phyloP scores from a whole-genome alignment of 2,329 filamentous ascomycete genomes.

The Colletotrichum lentis region DNA sequence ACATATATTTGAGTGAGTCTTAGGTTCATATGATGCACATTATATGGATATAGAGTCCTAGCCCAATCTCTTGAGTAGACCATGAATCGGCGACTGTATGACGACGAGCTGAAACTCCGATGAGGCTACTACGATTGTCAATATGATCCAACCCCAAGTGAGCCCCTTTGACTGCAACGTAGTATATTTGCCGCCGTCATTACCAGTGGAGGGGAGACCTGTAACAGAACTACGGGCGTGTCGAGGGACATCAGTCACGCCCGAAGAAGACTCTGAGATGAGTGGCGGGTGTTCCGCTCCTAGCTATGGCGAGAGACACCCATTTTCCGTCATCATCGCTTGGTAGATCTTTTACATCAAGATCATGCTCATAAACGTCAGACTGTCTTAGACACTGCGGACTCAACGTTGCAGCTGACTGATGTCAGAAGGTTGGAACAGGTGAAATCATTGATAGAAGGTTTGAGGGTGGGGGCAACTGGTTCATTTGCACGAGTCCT shows the following conservation, averaged over 20 bases:
- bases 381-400: slow-evolving; percentile 27
- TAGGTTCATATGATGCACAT: too few species aligned
- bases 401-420: slow-evolving; percentile 15
- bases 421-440: slow-evolving; percentile 4
- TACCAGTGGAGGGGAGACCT: background rate
- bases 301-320: background rate
- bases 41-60: too few species aligned
- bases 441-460: background rate
- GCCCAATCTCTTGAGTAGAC: background rate
- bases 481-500: background rate
- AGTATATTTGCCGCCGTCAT: background rate
- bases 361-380: slow-evolving; percentile 14
- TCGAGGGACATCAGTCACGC: background rate
- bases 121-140: background rate
- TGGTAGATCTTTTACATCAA: background rate
- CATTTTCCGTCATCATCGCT: background rate
- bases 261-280: background rate
- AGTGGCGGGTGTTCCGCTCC: background rate
- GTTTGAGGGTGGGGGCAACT: background rate
- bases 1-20: background rate
- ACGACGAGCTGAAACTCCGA: background rate
- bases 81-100: background rate
- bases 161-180: background rate
- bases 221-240: background rate
- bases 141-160: background rate